Percentiles rank a stretch among this genome's conserved stretches.
phyloP scores from a whole-genome alignment of 192 early-diverging fungal species.

The Ambispora gerdemannii region DNA sequence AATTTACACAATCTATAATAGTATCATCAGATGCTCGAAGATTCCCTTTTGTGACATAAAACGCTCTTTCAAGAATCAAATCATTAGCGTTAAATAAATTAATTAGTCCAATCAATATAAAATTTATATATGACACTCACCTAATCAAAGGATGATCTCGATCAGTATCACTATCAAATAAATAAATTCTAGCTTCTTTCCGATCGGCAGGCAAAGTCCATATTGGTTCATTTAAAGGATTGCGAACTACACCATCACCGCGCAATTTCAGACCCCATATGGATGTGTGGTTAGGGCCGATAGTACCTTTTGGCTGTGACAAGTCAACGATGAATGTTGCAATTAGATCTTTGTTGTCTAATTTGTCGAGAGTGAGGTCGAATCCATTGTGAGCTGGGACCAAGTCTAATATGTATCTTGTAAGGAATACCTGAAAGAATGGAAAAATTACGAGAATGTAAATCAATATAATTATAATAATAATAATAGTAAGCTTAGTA shows the following conservation, averaged over 20 bases:
- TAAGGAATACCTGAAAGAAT: constrained; percentile 7
- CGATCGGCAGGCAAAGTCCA: neutral
- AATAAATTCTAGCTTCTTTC: constrained; percentile 17
- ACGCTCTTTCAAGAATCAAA: neutral
- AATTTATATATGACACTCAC: neutral
- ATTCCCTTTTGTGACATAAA: constrained; percentile 4
- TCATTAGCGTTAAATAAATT: neutral
- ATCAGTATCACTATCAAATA: constrained; percentile 1
- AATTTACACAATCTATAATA: neutral
- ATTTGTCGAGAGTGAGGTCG: constrained; percentile 1
- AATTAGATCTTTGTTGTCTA: constrained; percentile 3
- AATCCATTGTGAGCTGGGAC: constrained; percentile 7
- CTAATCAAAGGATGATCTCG: neutral
- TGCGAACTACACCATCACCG: neutral
- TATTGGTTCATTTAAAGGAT: constrained; percentile 10
- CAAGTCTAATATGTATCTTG: constrained; percentile 11
- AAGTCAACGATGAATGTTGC: neutral
- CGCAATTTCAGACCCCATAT: constrained; percentile 12
- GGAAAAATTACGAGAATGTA: neutral
- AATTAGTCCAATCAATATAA: neutral
- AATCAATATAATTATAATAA: neutral
- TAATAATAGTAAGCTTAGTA: neutral
- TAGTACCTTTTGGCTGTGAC: neutral
- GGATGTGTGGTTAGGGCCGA: neutral
- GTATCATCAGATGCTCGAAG: neutral